phyloP scores from a whole-genome alignment of 208 protist genomes.

The Trypanosoma grayi region DNA sequence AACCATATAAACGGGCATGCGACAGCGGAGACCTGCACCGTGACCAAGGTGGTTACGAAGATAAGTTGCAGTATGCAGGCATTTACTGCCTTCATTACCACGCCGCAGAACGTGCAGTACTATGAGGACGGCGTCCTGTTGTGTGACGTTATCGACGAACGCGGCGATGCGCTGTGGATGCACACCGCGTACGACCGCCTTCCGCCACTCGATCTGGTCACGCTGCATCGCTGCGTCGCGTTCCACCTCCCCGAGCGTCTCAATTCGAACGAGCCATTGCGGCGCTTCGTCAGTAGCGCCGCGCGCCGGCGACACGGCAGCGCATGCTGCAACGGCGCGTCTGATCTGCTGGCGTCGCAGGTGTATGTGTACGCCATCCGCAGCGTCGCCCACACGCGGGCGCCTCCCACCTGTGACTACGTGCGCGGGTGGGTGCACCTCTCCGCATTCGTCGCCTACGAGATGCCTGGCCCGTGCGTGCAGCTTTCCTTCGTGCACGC shows the following conservation, averaged over 20 bases:
- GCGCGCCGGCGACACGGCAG: not conserved
- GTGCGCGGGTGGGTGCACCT: constrained; percentile 22
- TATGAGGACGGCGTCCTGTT: constrained; percentile 16
- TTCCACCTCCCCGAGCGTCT: not conserved
- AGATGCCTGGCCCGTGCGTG: constrained; percentile 12
- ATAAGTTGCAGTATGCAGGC: constrained; percentile 22
- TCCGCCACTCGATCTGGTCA: constrained; percentile 23
- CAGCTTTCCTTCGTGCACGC: constrained; percentile 11
- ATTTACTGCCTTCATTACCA: constrained; percentile 21
- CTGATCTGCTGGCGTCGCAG: not conserved
- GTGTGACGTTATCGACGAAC: constrained; percentile 15
- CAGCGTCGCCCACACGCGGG: constrained; percentile 13
- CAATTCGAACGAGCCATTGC: constrained; percentile 7
- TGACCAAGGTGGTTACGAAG: constrained; percentile 13
- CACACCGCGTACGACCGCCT: constrained; percentile 18
- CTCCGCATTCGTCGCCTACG: constrained; percentile 33
- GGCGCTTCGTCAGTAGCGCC: not conserved
- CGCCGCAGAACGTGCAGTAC: constrained; percentile 20
- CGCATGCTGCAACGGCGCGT: no score
- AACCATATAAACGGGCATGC: no score
- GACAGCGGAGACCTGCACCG: no score
- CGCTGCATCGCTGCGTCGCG: constrained; percentile 3
- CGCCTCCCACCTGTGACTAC: not conserved
- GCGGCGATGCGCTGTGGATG: not conserved
- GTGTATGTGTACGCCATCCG: constrained; percentile 21